Conservation (phyloP, 768 basidiomycete species). For the Termitomyces heimii region DNA sequence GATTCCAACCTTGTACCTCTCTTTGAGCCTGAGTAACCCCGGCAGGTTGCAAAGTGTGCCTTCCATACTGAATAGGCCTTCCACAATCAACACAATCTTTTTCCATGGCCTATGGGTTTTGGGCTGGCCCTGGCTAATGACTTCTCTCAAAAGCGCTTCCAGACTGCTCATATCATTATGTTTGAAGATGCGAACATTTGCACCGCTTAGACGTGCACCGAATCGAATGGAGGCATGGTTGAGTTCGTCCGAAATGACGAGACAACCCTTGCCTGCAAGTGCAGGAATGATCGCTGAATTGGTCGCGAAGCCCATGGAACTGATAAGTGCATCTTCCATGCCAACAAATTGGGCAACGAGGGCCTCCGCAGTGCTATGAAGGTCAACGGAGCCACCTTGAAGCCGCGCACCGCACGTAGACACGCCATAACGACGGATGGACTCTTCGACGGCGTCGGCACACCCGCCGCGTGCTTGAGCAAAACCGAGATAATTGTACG, state of each 20-base stretch:
- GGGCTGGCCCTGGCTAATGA: slow-evolving; percentile 95
- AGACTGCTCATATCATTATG: slow-evolving; percentile 90
- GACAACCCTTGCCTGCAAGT: slow-evolving; percentile 81
- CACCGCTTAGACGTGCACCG: slow-evolving; percentile 85
- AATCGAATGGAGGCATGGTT: slow-evolving; percentile 96
- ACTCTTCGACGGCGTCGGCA: slow-evolving; percentile 89
- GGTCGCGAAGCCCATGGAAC: slow-evolving; percentile 96
- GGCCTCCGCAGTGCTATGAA: slow-evolving; percentile 76
- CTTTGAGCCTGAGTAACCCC: slow-evolving; percentile 76
- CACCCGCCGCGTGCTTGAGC: slow-evolving; percentile 91
- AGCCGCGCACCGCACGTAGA: slow-evolving; percentile 72
- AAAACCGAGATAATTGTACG: slow-evolving; percentile 99
- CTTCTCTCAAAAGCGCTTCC: slow-evolving; percentile 78
- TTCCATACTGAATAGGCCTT: slow-evolving; percentile 98
- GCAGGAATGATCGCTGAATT: slow-evolving; percentile 94
- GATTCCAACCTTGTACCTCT: slow-evolving; percentile 82
- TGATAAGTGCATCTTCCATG: slow-evolving; percentile 83
- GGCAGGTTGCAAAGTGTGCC: slow-evolving; percentile 91
- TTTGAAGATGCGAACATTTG: slow-evolving; percentile 89
- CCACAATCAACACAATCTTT: slow-evolving; percentile 92
- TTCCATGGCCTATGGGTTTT: slow-evolving; percentile 99
- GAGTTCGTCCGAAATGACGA: slow-evolving; percentile 95
- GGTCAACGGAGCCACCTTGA: slow-evolving; percentile 81
- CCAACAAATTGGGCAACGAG: slow-evolving; percentile 90
- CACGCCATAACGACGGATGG: slow-evolving; percentile 76